Evolutionary conservation across 805 yeast genomes (phyloP).

Genomic region (Ogataea kodamae): DNA sequence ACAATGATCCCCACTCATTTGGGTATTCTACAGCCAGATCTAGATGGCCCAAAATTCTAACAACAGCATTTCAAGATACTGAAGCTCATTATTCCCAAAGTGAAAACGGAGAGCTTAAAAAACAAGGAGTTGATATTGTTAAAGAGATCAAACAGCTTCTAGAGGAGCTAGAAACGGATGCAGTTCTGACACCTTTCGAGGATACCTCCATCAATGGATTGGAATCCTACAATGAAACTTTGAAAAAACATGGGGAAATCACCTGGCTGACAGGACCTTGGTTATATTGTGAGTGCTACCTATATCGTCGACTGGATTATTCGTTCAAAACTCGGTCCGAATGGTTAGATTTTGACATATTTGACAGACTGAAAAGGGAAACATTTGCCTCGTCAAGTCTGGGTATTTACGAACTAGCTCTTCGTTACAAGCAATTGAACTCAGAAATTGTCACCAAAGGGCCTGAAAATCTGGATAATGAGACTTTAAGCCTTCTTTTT

Average conservation of each 20-base stretch:
- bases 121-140: constrained; percentile 48
- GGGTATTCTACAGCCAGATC: constrained; percentile 73
- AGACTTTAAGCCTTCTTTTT: constrained; percentile 55
- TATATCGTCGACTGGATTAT: constrained; percentile 64
- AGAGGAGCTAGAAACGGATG: constrained; percentile 41
- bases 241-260: constrained; percentile 35
- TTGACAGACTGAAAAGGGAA: constrained; percentile 61
- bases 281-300: constrained; percentile 81
- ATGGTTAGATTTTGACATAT: constrained; percentile 68
- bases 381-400: constrained; percentile 70
- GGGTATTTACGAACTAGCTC: constrained; percentile 81
- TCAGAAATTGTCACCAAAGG: constrained; percentile 23
- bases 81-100: constrained; percentile 10
- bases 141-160: constrained; percentile 41
- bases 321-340: constrained; percentile 37
- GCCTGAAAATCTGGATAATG: constrained; percentile 31
- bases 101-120: constrained; percentile 18
- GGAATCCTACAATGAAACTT: constrained; percentile 55
- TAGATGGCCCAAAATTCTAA: constrained; percentile 86
- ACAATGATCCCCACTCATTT: constrained; percentile 71
- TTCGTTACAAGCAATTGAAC: constrained; percentile 48
- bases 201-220: constrained; percentile 40
- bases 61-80: constrained; percentile 65
- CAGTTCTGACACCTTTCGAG: constrained; percentile 40
- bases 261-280: constrained; percentile 89